Percentiles rank a stretch among this genome's conserved stretches.
These are phyloP conservation scores for Phaeosphaeriaceae sp. DNA, from an alignment of 2,329 filamentous ascomycete genomes.

Conservation along the genomic window DNA sequence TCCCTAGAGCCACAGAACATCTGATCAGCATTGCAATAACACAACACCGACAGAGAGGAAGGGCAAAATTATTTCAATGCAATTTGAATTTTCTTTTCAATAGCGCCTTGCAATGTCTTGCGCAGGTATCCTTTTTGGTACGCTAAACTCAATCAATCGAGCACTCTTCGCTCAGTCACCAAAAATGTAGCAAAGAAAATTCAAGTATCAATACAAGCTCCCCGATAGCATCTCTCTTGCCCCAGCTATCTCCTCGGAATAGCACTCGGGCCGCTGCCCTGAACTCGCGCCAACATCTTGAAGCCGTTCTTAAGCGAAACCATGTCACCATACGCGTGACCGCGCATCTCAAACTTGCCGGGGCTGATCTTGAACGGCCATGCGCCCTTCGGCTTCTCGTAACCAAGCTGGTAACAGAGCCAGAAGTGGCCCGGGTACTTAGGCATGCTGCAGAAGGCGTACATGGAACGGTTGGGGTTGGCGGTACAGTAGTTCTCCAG, in stretches of 20 bases:
- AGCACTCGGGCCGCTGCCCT: conserved; percentile 5
- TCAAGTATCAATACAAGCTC: neutral
- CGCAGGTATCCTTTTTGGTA: neutral
- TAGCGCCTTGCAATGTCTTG: neutral
- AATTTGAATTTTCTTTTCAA: neutral
- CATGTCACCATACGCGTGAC: conserved; percentile 92
- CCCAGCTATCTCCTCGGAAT: neutral
- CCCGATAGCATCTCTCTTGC: neutral
- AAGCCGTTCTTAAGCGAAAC: conserved; percentile 95
- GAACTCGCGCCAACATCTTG: conserved; percentile 68
- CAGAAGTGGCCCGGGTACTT: conserved; percentile 94
- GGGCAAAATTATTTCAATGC: neutral
- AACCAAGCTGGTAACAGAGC: conserved; percentile 93
- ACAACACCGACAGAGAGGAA: neutral
- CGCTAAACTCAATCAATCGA: neutral
- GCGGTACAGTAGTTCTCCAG: conserved; percentile 94
- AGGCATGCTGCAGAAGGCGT: conserved; percentile 93
- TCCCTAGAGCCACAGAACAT: too few relatives aligned
- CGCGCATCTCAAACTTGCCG: conserved; percentile 89
- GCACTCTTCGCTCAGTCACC: neutral
- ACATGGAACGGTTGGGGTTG: conserved; percentile 91
- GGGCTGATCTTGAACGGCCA: conserved; percentile 92
- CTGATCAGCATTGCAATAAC: neutral
- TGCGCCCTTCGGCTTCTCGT: conserved; percentile 72
- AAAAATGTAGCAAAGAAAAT: neutral